Evolutionary conservation across 371 early-diverging fungal species (phyloP), one percentile per base, ranked within the genome.

Genomic region (Rhizomucor pusillus): DNA sequence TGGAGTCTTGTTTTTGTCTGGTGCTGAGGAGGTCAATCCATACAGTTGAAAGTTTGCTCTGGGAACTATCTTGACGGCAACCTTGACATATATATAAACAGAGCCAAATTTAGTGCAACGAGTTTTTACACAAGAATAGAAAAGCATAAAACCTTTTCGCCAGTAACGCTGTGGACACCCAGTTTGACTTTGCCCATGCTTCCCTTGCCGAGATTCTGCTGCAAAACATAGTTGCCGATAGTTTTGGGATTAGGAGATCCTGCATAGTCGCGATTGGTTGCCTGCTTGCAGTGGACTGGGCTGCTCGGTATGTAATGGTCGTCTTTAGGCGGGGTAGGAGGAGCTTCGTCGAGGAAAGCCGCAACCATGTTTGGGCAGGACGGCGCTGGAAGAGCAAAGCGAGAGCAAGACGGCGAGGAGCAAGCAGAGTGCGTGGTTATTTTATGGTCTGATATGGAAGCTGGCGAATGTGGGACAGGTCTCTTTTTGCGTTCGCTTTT

Each of bases 31-130:
- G 14, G 14, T 43, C 37, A 35, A 36, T 14, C n/a, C 57, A 25
- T 35, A 55, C 12, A 65, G 47, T 34, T 67, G 50, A 14, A 59
- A 60, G 29, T 69, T 54, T 43, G 69, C 72, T 54, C 76, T 65
- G 29, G 76, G 76, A 3, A 75, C 73, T 48, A 75, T 75, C 60
- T 75, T 75, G 36, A 75, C 63, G 16, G 76, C 76, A 58, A 75
- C 69, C 70, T 68, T 59, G 14, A 16, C 43, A 47, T 45, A 37
- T 36, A n/a, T 22, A 47, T 16, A 24, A 48, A 33, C 0, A 29
- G 7, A 7, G 29, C 3, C 19, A 48, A 48, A 35, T 23, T 37
- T 19, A 10, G 16, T 43, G 36, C 40, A 29, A 29, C 29, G 7
- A 29, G 7, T 40, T 29, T 37, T 46, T 51, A 45, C 14, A 12